A percentile compares a stretch with the other conserved stretches of the same genome.
Conservation (phyloP, 2,329 filamentous ascomycete species). For the Fusarium tuaranense region DNA sequence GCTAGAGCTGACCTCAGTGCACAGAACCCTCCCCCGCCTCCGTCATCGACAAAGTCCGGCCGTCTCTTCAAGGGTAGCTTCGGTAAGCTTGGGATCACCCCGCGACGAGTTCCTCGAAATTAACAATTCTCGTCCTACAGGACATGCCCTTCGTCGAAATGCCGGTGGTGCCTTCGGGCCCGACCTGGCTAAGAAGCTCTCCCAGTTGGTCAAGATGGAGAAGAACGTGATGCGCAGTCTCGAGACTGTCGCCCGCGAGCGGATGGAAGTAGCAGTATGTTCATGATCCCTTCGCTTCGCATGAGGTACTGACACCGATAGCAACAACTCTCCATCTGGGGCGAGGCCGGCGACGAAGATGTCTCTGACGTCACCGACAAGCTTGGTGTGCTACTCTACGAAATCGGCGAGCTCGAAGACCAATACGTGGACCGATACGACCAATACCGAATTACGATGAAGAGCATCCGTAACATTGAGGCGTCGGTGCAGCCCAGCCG, state of each 20-base stretch:
- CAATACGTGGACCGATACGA: constrained; percentile 99
- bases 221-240: constrained; percentile 99
- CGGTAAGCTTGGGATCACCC: constrained; percentile 67
- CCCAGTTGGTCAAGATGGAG: constrained; percentile 99
- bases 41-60: constrained; percentile 90
- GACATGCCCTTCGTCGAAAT: constrained; percentile 78
- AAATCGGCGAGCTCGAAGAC: constrained; percentile 97
- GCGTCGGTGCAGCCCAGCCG: constrained; percentile 97
- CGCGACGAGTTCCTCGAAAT: not conserved
- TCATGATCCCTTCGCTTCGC: not conserved
- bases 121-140: constrained; percentile 48
- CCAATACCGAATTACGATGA: constrained; percentile 98
- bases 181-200: constrained; percentile 97
- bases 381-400: constrained; percentile 96
- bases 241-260: constrained; percentile 93
- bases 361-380: constrained; percentile 99
- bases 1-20: constrained; percentile 18
- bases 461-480: constrained; percentile 99
- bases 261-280: constrained; percentile 97
- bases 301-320: constrained; percentile 52
- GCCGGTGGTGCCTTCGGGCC: constrained; percentile 82
- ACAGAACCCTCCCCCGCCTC: constrained; percentile 92
- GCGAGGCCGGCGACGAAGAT: constrained; percentile 94
- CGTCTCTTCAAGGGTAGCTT: constrained; percentile 89
- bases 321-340: constrained; percentile 99